Evolutionary conservation across 139 green algal genomes (phyloP), one percentile per base, ranked within the genome.

Genomic region (Spirogloea muscicola): DNA sequence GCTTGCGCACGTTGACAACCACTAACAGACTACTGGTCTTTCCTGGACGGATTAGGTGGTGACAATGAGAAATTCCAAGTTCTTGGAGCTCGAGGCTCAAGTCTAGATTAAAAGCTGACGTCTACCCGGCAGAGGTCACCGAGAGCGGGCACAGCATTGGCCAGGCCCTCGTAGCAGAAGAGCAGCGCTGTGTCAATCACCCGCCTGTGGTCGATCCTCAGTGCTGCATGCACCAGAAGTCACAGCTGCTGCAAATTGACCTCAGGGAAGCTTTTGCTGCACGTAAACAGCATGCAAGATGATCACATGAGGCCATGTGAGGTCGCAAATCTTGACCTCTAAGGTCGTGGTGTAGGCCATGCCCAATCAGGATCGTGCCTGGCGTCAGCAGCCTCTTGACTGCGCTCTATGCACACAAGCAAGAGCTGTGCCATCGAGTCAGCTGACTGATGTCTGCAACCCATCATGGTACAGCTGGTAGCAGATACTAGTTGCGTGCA

Each of bases 141-240:
- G 33, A 85, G 60, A 3, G 44, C 25, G 29, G 79, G 79, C 34
- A 74, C 74, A 13, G 67, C 49, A 33, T 10, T 18, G 10, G 34
- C 37, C 21, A 79, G 61, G 27, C 69, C 59, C 3, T 81, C 16
- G 72, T 79, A 85, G 9, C 10, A 6, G 61, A 82, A 85, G 39
- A 82, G 3, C 34, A 86, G 34, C 13, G 80, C 38, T 29, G 74
- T 86, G 67, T 86, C 80, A 38, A 86, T 86, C 29, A 83, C 80
- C 5, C 66, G 66, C n/a, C 25, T 31, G 68, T 86, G 75, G 42
- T 86, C 75, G n/a, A 86, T 71, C 29, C 76, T 74, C 34, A 86
- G 59, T n/a, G 66, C 72, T 71, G 55, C 3, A 21, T 69, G 10
- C 9, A 39, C 31, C 9, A 31, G 5, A 31, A 62, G 5, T 43